Conservation (phyloP, 495 filamentous ascomycete genomes). For the Penicillium dipodomyicola region DNA sequence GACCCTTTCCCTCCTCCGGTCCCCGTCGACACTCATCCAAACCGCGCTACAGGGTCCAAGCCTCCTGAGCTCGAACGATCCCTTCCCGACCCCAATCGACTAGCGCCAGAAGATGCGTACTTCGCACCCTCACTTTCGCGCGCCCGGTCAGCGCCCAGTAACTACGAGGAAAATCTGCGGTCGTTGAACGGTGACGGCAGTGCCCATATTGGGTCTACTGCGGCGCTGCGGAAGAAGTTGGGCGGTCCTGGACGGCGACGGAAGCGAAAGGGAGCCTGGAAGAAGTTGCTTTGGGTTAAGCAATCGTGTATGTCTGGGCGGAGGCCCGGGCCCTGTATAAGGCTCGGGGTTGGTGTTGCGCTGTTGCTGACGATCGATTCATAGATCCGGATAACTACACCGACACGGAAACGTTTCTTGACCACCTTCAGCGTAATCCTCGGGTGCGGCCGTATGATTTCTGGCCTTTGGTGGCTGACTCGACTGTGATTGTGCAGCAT, state of each 20-base stretch:
- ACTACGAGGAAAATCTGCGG: constrained; percentile 38
- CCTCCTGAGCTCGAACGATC: constrained; percentile 47
- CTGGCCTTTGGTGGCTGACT: constrained; percentile 93
- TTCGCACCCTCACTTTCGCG: constrained; percentile 57
- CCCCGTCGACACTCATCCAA: constrained; percentile 47
- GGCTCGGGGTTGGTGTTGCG: background rate
- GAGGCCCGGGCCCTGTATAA: background rate
- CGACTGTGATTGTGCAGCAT: constrained; percentile 95
- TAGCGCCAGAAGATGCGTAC: constrained; percentile 84
- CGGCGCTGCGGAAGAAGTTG: constrained; percentile 48
- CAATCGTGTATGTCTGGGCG: constrained; percentile 70
- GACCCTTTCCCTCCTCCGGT: constrained; percentile 41
- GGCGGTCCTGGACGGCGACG: constrained; percentile 56
- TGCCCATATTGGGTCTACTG: constrained; percentile 28
- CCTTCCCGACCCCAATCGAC: constrained; percentile 55
- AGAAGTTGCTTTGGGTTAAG: constrained; percentile 97
- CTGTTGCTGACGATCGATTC: constrained; percentile 9
- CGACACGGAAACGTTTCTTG: constrained; percentile 91
- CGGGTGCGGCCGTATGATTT: constrained; percentile 95
- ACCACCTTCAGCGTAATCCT: constrained; percentile 93
- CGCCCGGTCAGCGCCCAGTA: constrained; percentile 46
- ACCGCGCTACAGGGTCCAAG: constrained; percentile 35
- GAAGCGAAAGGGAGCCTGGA: constrained; percentile 70
- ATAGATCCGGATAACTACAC: constrained; percentile 97
- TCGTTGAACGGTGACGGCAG: constrained; percentile 33